Evolutionary conservation across 2,329 filamentous ascomycete species (phyloP).

Genomic region (Atkinsonella texensis): DNA sequence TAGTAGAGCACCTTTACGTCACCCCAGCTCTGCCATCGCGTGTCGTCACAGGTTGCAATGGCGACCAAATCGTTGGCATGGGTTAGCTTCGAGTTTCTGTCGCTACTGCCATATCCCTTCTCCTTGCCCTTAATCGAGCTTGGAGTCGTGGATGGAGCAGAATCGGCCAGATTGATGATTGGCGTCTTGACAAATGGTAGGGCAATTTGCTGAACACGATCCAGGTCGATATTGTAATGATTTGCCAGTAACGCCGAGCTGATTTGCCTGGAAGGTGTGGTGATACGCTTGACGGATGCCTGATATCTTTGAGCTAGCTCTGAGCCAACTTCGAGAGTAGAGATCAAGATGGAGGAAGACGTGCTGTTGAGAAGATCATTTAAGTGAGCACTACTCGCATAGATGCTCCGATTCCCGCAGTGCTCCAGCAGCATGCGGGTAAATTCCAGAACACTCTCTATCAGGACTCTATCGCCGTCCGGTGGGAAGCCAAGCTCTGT

Average conservation of each 20-base stretch:
- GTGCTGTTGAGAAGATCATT: slow-evolving; percentile 84
- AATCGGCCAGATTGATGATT: slow-evolving; percentile 37
- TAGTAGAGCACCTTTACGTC: slow-evolving; percentile 76
- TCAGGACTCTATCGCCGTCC: slow-evolving; percentile 69
- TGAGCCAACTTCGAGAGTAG: slow-evolving; percentile 67
- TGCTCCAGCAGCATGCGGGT: slow-evolving; percentile 82
- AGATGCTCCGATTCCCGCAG: slow-evolving; percentile 92
- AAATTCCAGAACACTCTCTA: slow-evolving; percentile 73
- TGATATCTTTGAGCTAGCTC: slow-evolving; percentile 89
- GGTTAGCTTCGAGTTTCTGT: slow-evolving; percentile 43
- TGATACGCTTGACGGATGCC: slow-evolving; percentile 68
- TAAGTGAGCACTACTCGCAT: slow-evolving; percentile 82
- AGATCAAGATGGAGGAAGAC: slow-evolving; percentile 64
- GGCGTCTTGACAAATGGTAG: slow-evolving; percentile 68
- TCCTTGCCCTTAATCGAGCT: slow-evolving; percentile 67
- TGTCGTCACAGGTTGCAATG: slow-evolving; percentile 50
- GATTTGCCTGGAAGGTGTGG: slow-evolving; percentile 51
- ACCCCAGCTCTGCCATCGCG: slow-evolving; percentile 65
- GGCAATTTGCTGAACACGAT: slow-evolving; percentile 75
- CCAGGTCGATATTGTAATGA: slow-evolving; percentile 70
- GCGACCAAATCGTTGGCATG: slow-evolving; percentile 77
- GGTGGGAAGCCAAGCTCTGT: slow-evolving; percentile 48
- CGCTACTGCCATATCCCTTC: slow-evolving; percentile 33
- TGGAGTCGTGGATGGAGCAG: slow-evolving; percentile 39
- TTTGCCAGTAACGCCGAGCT: slow-evolving; percentile 66